phyloP scores from a whole-genome alignment of 345 rosid species.

The Rhodamnia argentea region DNA sequence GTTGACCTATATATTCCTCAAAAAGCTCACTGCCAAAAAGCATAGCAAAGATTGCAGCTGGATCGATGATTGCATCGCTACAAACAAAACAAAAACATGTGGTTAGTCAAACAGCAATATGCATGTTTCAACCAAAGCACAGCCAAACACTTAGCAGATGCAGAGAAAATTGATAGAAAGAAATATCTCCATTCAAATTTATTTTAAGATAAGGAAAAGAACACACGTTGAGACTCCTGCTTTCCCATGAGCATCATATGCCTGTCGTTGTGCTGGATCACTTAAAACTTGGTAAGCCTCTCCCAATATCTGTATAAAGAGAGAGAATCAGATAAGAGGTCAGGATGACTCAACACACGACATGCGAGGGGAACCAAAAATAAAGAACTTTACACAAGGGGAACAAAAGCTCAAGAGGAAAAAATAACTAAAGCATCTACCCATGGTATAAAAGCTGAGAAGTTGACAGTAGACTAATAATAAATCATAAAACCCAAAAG shows the following conservation, averaged over 20 bases:
- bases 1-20: constrained; percentile 90
- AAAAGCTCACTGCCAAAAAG: constrained; percentile 99
- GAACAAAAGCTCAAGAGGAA: neutral
- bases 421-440: neutral
- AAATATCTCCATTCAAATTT: neutral
- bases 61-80: constrained; percentile 90
- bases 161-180: neutral
- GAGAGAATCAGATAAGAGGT: neutral
- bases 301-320: constrained; percentile 59
- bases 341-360: neutral
- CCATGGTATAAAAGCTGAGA: neutral
- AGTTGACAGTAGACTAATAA: neutral
- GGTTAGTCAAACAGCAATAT: neutral
- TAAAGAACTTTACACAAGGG: neutral
- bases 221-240: constrained; percentile 94
- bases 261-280: constrained; percentile 84
- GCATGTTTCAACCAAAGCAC: neutral
- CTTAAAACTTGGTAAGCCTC: constrained; percentile 98
- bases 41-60: constrained; percentile 95
- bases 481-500: neutral
- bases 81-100: constrained; percentile 2
- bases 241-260: constrained; percentile 88
- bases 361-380: neutral
- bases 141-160: neutral
- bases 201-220: constrained; percentile 10